phyloP scores from a whole-genome alignment of 148 eudicot genomes.

The Hydrangea macrophylla region DNA sequence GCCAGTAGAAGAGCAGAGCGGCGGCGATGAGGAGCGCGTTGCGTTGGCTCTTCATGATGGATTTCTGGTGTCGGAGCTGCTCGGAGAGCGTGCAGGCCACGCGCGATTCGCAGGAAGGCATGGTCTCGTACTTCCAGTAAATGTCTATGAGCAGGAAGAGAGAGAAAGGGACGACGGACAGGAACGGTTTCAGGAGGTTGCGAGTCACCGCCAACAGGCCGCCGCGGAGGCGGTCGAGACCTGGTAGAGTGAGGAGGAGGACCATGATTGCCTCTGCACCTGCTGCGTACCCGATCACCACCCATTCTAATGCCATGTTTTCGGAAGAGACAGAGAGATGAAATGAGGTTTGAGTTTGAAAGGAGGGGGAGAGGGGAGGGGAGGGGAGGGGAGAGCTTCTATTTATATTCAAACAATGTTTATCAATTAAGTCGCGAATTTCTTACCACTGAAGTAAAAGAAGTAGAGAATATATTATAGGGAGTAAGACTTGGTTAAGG shows the following conservation, averaged over 20 bases:
- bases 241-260: conserved; percentile 64
- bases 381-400: no score
- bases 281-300: conserved; percentile 72
- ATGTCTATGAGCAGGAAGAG: conserved; percentile 62
- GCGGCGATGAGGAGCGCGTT: conserved; percentile 68
- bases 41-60: conserved; percentile 65
- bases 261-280: conserved; percentile 76
- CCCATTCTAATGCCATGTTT: conserved; percentile 80
- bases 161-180: conserved; percentile 70
- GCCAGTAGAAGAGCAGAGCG: conserved; percentile 65
- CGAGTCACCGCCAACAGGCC: conserved; percentile 61
- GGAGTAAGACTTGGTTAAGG: no score
- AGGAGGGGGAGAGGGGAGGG: no score
- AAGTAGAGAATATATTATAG: no score
- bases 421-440: no score
- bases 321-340: no score
- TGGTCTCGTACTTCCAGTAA: conserved; percentile 83
- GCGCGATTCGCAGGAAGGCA: conserved; percentile 46
- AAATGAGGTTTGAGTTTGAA: no score
- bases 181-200: conserved; percentile 64
- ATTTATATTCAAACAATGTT: no score
- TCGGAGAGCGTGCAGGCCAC: conserved; percentile 57
- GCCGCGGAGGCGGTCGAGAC: conserved; percentile 50
- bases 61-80: conserved; percentile 74
- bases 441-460: no score